Conservation (phyloP, 1,284 basidiomycete genomes). For the Cutaneotrichosporon curvatum region DNA sequence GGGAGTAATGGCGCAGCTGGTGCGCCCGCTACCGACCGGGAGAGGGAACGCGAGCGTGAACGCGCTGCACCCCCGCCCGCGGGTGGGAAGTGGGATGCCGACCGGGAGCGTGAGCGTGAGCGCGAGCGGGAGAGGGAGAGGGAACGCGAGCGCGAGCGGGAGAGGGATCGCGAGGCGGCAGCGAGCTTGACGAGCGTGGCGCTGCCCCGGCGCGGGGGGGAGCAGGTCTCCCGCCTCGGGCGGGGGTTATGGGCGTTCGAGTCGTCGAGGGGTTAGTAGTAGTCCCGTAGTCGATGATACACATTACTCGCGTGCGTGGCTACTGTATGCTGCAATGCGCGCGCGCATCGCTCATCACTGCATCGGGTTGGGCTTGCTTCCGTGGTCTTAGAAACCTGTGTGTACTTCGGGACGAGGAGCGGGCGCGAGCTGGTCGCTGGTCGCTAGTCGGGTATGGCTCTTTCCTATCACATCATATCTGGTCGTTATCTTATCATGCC, state of each 20-base stretch:
- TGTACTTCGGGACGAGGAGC: no score
- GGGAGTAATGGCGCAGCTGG: no score
- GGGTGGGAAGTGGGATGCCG: background rate
- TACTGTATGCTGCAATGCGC: no score
- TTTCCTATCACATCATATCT: no score
- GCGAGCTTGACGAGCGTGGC: slow-evolving; percentile 20
- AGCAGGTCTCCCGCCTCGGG: slow-evolving; percentile 18
- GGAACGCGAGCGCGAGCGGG: slow-evolving; percentile 3
- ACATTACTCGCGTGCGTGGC: no score
- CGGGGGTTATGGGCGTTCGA: slow-evolving; percentile 35
- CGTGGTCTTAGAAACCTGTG: no score
- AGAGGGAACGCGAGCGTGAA: background rate
- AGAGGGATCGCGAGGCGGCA: slow-evolving; percentile 3
- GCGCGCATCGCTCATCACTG: no score
- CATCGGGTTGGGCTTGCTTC: no score
- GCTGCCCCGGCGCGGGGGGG: slow-evolving; percentile 22
- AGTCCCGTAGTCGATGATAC: background rate
- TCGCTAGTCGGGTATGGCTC: no score
- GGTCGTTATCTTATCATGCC: no score
- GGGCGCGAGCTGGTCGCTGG: no score
- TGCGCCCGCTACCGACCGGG: background rate
- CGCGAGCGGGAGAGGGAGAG: background rate
- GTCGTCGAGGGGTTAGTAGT: background rate
- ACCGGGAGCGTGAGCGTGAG: slow-evolving; percentile 1
- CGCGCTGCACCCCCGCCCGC: background rate